Evolutionary conservation across 2,329 filamentous ascomycete genomes (phyloP), one percentile per base, ranked within the genome.

Genomic region (Chrysoporthe cubensis): DNA sequence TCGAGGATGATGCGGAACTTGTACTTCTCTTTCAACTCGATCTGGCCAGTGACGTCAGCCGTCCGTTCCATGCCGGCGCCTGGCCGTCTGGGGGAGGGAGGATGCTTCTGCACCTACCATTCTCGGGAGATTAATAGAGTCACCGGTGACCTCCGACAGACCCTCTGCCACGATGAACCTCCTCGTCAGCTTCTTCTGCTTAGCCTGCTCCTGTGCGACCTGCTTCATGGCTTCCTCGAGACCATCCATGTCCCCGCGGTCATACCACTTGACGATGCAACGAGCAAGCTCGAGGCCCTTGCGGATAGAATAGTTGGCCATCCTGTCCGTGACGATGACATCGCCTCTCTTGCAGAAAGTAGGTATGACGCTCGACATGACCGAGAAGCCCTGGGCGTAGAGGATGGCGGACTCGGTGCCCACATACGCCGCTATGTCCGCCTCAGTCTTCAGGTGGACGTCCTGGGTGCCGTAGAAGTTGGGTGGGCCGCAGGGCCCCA

Each of bases 391-490:
- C 77, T 99, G 96, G 0, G 96, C 92, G 76, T 99, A 99, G 69
- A 99, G 90, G 73, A 99, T 98, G 76, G 93, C 96, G 43, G 91
- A 90, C 65, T 94, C 89, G 1, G 92, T 93, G 34, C 96, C 96
- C 37, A 99, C 81, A 77, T 95, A 97, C 11, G 91, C 87, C 34
- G 96, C 94, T 75, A 99, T 94, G 77, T 98, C 95, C 66, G 92
- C 88, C 81, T 99, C 96, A 18, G 93, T 94, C 83, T 96, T 96
- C 88, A 97, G 95, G 80, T 99, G 96, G 58, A 98, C 94, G 80
- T 99, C 96, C 78, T 98, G 95, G 43, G 94, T 99, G 72, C 94
- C 96, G 81, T 99, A 99, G 82, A 99, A 99, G 71, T 97, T 94
- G 6, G 96, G 96, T 21, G 96, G 96, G 26, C 96, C 96, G 77